phyloP scores from a whole-genome alignment of 768 basidiomycete genomes.

The Trametes coccinea region DNA sequence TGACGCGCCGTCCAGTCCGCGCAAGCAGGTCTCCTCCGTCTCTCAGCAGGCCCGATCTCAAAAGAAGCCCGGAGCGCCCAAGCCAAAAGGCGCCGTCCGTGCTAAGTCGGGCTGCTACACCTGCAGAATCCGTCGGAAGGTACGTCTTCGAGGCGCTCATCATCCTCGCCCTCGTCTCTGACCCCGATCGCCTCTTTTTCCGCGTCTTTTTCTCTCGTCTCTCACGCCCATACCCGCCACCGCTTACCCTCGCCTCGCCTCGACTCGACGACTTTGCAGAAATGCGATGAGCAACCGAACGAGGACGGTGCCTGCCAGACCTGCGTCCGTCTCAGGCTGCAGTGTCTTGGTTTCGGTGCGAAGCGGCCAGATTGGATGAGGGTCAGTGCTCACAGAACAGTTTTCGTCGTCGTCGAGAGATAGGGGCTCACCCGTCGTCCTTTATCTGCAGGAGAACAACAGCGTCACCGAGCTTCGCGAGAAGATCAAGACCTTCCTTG shows the following conservation, averaged over 20 bases:
- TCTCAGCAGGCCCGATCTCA: slow-evolving; percentile 30
- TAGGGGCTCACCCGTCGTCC: slow-evolving; percentile 16
- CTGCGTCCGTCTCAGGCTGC: slow-evolving; percentile 75
- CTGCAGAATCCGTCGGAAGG: slow-evolving; percentile 85
- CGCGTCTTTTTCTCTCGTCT: slow-evolving; percentile 22
- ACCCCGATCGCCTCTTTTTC: slow-evolving; percentile 19
- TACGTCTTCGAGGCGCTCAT: slow-evolving; percentile 32
- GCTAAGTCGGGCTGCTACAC: slow-evolving; percentile 91
- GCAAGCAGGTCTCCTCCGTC: slow-evolving; percentile 35
- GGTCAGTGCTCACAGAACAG: slow-evolving; percentile 43
- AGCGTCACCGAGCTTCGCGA: slow-evolving; percentile 70
- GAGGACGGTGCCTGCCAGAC: slow-evolving; percentile 67
- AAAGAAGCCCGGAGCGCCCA: slow-evolving; percentile 56
- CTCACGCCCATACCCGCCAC: slow-evolving; percentile 17
- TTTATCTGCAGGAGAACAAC: slow-evolving; percentile 56
- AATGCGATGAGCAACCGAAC: slow-evolving; percentile 79
- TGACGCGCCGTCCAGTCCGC: slow-evolving; percentile 36
- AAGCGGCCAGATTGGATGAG: slow-evolving; percentile 86
- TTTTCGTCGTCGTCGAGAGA: slow-evolving; percentile 3
- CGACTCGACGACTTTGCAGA: slow-evolving; percentile 43
- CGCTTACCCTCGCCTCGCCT: not conserved
- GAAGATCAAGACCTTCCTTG: slow-evolving; percentile 77
- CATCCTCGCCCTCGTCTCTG: slow-evolving; percentile 17
- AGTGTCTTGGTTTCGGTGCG: slow-evolving; percentile 83
- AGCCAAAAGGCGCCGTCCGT: slow-evolving; percentile 78